These are phyloP conservation scores for Coniophora puteana DNA, from an alignment of 1,284 basidiomycete species.

Conservation along the genomic window DNA sequence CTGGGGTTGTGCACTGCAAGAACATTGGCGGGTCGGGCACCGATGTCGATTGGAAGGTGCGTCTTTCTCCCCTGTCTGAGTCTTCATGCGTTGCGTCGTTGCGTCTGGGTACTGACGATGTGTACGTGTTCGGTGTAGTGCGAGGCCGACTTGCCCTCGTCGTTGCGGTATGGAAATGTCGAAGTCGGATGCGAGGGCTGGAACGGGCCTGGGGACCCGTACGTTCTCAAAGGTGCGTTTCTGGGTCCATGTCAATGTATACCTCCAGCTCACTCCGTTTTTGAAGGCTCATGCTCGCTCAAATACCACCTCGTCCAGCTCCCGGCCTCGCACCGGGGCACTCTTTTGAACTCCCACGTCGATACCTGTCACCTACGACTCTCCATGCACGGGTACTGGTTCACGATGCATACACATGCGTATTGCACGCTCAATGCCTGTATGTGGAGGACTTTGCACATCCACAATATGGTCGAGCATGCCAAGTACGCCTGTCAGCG, in stretches of 20 bases:
- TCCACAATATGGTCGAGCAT: too few relatives aligned
- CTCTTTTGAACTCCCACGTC: background rate
- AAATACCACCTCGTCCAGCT: slow-evolving; percentile 76
- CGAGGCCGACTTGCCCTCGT: slow-evolving; percentile 83
- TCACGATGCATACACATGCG: too few relatives aligned
- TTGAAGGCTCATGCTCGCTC: slow-evolving; percentile 75
- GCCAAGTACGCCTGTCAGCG: too few relatives aligned
- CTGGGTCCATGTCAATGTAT: background rate
- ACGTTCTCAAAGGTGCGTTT: slow-evolving; percentile 76
- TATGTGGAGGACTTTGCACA: too few relatives aligned
- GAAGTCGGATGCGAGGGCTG: slow-evolving; percentile 90
- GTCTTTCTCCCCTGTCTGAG: slow-evolving; percentile 12
- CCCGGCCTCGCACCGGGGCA: slow-evolving; percentile 42
- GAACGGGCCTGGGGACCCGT: slow-evolving; percentile 72
- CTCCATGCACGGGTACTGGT: too few relatives aligned
- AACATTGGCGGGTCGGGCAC: slow-evolving; percentile 74
- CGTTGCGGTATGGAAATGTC: slow-evolving; percentile 77
- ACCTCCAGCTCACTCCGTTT: slow-evolving; percentile 1
- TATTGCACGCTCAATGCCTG: too few relatives aligned
- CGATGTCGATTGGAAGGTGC: slow-evolving; percentile 83
- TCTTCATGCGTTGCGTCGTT: background rate
- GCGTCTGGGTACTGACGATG: slow-evolving; percentile 11
- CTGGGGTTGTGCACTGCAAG: slow-evolving; percentile 81
- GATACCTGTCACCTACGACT: too few relatives aligned
- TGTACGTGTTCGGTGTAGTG: too few relatives aligned